Evolutionary conservation across 108 stramenopile species (phyloP).

Genomic region (Chaetoceros tenuissimus): DNA sequence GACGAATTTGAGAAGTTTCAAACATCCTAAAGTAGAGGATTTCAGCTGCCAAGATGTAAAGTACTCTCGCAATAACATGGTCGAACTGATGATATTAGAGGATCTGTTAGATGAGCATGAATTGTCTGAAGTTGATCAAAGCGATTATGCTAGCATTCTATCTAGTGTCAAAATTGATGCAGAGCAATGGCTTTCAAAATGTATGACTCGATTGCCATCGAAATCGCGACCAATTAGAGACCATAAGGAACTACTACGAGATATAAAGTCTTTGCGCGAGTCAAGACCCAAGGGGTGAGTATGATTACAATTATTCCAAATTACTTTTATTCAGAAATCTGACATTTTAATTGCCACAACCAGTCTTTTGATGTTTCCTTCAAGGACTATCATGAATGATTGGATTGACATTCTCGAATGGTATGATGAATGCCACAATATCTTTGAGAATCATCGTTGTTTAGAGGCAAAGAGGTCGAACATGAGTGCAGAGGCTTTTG

Average conservation of each 20-base stretch:
- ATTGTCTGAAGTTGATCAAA: neutral
- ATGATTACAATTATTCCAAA: too few species aligned
- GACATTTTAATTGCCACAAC: neutral
- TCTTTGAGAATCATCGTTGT: neutral
- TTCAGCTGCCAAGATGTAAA: too few species aligned
- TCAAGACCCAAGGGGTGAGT: neutral
- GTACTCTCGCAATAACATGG: too few species aligned
- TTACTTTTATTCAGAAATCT: neutral
- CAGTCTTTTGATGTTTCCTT: neutral
- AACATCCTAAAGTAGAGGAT: neutral
- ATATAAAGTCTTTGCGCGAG: neutral
- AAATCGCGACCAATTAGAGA: neutral
- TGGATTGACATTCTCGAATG: neutral
- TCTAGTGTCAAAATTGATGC: neutral
- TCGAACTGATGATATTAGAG: neutral
- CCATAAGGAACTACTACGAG: neutral
- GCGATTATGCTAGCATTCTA: neutral
- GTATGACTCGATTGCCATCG: neutral
- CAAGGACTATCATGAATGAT: neutral
- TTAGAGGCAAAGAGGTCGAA: neutral
- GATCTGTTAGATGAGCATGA: neutral
- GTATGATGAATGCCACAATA: neutral
- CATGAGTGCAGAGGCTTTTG: neutral
- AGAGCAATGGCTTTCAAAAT: neutral
- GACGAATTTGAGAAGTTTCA: neutral